Conservation (phyloP, 805 yeast genomes). For the Yarrowia sp. region DNA sequence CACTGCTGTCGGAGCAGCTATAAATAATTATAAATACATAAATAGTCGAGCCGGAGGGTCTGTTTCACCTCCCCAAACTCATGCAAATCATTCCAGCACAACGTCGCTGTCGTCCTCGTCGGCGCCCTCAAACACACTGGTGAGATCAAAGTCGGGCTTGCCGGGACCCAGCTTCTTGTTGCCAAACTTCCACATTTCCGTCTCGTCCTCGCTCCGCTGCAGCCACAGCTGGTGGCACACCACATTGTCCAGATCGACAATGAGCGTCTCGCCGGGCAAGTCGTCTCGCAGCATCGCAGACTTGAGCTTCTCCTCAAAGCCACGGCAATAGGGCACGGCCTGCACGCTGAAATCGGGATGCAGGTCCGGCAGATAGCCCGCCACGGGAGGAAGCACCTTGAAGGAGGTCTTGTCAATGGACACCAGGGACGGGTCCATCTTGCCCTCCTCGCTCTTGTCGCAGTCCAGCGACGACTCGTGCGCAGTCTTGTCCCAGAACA, state of each 20-base stretch:
- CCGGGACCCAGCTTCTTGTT: conserved; percentile 38
- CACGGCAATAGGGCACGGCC: conserved; percentile 43
- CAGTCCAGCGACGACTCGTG: not conserved
- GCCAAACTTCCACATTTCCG: conserved; percentile 29
- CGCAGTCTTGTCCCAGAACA: conserved; percentile 21
- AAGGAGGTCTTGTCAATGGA: conserved; percentile 25
- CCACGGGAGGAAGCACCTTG: conserved; percentile 43
- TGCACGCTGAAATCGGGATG: conserved; percentile 46
- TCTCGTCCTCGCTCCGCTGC: conserved; percentile 23
- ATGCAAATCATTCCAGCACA: conserved; percentile 17
- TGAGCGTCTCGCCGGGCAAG: conserved; percentile 24
- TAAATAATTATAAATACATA: conserved; percentile 33
- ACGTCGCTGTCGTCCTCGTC: conserved; percentile 15
- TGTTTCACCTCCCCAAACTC: not conserved
- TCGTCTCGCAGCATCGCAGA: conserved; percentile 43
- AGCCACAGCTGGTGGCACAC: conserved; percentile 36
- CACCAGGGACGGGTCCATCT: not conserved
- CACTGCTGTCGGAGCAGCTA: conserved; percentile 1
- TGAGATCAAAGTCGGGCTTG: conserved; percentile 21
- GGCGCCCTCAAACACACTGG: conserved; percentile 8
- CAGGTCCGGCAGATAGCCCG: conserved; percentile 44
- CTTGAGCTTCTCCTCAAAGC: conserved; percentile 44
- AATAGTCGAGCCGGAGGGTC: conserved; percentile 2
- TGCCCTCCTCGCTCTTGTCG: conserved; percentile 8
- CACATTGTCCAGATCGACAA: conserved; percentile 34